Evolutionary conservation across 2,329 filamentous ascomycete genomes (phyloP).

Genomic region (Orbilia javanica): DNA sequence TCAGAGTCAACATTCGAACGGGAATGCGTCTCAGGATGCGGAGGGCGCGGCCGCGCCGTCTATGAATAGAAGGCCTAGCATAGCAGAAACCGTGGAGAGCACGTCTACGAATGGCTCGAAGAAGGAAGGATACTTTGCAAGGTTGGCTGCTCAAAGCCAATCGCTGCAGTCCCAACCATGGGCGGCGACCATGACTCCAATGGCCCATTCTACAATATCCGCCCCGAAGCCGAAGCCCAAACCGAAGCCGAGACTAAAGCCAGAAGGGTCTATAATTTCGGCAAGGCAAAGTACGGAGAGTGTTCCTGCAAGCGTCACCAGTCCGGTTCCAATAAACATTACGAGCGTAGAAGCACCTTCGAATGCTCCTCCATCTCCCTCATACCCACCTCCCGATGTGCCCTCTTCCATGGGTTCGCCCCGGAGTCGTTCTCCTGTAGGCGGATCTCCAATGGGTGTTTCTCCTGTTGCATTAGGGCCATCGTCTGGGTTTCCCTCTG

Average conservation of each 20-base stretch:
- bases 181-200: conserved; percentile 42
- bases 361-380: conserved; percentile 4
- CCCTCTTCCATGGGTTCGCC: not conserved
- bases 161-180: conserved; percentile 30
- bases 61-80: conserved; percentile 25
- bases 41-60: not conserved
- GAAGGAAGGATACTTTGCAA: conserved; percentile 28
- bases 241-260: not conserved
- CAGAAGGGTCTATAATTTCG: conserved; percentile 7
- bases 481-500: conserved; percentile 5
- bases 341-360: not conserved
- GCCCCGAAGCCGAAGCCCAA: conserved; percentile 3
- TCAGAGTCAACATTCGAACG: not conserved
- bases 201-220: conserved; percentile 30
- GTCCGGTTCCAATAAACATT: not conserved
- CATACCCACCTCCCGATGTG: conserved; percentile 14
- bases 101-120: conserved; percentile 42
- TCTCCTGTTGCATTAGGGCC: not conserved
- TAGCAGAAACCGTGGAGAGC: conserved; percentile 45
- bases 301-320: conserved; percentile 17
- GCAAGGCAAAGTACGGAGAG: conserved; percentile 27
- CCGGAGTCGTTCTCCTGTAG: conserved; percentile 3
- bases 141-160: conserved; percentile 43
- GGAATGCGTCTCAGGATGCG: not conserved
- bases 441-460: not conserved